A percentile compares a stretch with the other conserved stretches of the same genome.
These are phyloP conservation scores for Agroathelia rolfsii DNA, from an alignment of 1,284 basidiomycete species.

Conservation along the genomic window DNA sequence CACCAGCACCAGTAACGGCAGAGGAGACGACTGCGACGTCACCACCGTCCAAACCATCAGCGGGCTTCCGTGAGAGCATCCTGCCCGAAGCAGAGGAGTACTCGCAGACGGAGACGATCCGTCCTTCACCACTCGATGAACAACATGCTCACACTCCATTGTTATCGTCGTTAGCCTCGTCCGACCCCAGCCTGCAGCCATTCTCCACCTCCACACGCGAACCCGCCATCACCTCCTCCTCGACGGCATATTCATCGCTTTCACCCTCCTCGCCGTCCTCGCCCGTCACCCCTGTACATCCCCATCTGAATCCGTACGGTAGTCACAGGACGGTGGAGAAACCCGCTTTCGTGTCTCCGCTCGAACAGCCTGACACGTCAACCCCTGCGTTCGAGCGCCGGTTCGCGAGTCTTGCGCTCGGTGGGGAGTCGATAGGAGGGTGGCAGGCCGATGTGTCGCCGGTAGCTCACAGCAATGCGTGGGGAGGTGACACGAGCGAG, in stretches of 20 bases:
- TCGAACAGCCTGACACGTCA: conserved; percentile 32
- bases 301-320: conserved; percentile 10
- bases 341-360: conserved; percentile 37
- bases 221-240: conserved; percentile 11
- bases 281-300: conserved; percentile 12
- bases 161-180: too few relatives aligned
- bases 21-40: too few relatives aligned
- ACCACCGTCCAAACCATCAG: too few relatives aligned
- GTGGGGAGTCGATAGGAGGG: conserved; percentile 47
- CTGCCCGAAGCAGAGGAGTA: conserved; percentile 18
- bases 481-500: conserved; percentile 6
- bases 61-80: conserved; percentile 38
- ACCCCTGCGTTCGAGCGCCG: conserved; percentile 35
- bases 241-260: conserved; percentile 11
- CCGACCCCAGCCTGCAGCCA: conserved; percentile 9
- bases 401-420: conserved; percentile 50
- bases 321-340: too few relatives aligned
- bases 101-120: conserved; percentile 31
- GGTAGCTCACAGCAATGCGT: conserved; percentile 14
- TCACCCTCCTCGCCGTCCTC: conserved; percentile 11
- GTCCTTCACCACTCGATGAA: conserved; percentile 28
- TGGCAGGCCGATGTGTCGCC: conserved; percentile 50
- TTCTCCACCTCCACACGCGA: conserved; percentile 11
- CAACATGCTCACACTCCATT: too few relatives aligned
- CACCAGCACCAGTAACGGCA: too few relatives aligned